These are phyloP conservation scores for Bruguiera gymnorhiza DNA, from an alignment of 345 rosid species.

Conservation along the genomic window DNA sequence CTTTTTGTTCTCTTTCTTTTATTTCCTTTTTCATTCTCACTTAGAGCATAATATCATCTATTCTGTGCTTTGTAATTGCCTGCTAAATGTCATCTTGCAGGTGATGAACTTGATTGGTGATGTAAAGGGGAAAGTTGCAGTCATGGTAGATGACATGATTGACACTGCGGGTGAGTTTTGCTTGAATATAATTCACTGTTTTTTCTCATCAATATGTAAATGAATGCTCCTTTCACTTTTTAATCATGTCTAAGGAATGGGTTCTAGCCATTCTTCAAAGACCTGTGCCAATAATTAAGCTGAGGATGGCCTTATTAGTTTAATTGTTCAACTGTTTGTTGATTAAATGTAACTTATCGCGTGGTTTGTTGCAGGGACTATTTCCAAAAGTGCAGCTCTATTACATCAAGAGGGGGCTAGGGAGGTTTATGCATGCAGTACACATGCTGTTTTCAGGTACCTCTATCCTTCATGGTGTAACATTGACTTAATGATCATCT, in stretches of 20 bases:
- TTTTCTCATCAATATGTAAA: neutral
- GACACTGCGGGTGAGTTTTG: constrained; percentile 82
- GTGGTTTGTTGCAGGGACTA: constrained; percentile 57
- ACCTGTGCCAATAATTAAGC: neutral
- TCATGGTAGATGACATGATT: constrained; percentile 98
- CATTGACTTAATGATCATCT: neutral
- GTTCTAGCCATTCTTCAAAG: too few relatives aligned
- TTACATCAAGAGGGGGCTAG: constrained; percentile 97
- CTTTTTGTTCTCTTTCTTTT: neutral
- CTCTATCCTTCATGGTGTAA: constrained; percentile 7
- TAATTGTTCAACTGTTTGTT: neutral
- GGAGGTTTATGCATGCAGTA: constrained; percentile 91
- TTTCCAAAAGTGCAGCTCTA: constrained; percentile 90
- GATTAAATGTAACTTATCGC: constrained; percentile 13
- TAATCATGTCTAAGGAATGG: neutral
- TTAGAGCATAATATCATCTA: neutral
- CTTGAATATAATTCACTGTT: constrained; percentile 7
- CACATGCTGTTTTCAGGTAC: constrained; percentile 96
- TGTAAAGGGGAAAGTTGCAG: constrained; percentile 94
- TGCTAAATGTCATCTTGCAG: constrained; percentile 35
- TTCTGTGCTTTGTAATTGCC: neutral
- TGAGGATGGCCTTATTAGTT: neutral
- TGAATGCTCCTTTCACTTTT: constrained; percentile 3
- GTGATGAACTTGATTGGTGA: constrained; percentile 97
- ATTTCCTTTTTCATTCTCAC: neutral